phyloP scores from a whole-genome alignment of 345 rosid species.

The Hirschfeldia incana region DNA sequence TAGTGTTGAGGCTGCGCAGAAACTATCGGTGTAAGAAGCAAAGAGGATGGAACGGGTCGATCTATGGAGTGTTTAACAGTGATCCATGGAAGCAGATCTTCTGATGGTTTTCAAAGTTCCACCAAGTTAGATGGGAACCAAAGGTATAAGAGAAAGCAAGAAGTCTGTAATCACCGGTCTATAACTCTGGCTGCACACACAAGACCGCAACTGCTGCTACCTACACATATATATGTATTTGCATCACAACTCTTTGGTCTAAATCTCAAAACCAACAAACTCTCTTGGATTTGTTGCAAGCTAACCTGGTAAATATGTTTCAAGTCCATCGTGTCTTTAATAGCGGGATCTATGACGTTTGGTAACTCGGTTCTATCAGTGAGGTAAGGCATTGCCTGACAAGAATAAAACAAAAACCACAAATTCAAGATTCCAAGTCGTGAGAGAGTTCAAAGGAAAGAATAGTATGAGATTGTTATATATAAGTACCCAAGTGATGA shows the following conservation, averaged over 20 bases:
- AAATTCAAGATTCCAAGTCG: conserved; percentile 23
- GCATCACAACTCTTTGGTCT: conserved; percentile 5
- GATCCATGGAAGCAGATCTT: conserved; percentile 29
- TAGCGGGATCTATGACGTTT: conserved; percentile 73
- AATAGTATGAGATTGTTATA: neutral
- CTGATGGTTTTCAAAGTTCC: conserved; percentile 56
- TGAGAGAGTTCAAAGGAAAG: neutral
- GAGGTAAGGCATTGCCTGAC: conserved; percentile 98
- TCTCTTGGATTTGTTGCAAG: conserved; percentile 6
- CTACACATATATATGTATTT: conserved; percentile 42
- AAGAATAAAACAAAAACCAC: neutral
- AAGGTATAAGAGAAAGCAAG: conserved; percentile 61
- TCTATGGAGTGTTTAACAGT: conserved; percentile 15
- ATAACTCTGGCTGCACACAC: conserved; percentile 89
- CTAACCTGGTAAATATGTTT: conserved; percentile 91
- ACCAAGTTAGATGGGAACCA: conserved; percentile 54
- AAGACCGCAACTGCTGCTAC: conserved; percentile 94
- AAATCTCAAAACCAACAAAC: neutral
- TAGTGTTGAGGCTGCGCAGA: conserved; percentile 71
- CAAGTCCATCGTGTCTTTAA: conserved; percentile 68
- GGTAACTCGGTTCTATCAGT: conserved; percentile 88
- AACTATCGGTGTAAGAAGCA: conserved; percentile 39
- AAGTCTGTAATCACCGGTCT: conserved; percentile 83
- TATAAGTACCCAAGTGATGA: conserved; percentile 84
- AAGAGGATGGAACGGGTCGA: conserved; percentile 44